phyloP scores from a whole-genome alignment of 2,329 filamentous ascomycete genomes.

The Fusarium citri region DNA sequence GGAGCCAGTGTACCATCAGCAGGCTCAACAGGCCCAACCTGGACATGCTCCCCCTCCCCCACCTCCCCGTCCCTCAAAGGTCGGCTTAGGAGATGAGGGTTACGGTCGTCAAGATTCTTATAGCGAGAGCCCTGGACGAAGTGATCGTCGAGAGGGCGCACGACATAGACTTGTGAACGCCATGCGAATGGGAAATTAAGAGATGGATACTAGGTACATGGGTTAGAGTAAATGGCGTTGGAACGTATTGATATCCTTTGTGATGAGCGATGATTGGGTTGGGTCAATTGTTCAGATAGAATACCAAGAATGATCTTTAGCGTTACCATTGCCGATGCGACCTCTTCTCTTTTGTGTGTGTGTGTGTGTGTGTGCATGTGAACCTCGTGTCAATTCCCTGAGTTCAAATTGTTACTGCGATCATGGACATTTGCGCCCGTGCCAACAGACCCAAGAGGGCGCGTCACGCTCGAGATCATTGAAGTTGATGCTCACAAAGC shows the following conservation, averaged over 20 bases:
- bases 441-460: background rate
- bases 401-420: background rate
- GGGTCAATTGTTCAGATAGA: slow-evolving; percentile 34
- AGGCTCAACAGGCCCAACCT: slow-evolving; percentile 26
- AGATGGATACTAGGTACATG: slow-evolving; percentile 7
- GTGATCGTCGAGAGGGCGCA: slow-evolving; percentile 47
- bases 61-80: slow-evolving; percentile 54
- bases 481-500: no score
- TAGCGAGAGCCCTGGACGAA: slow-evolving; percentile 39
- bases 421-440: background rate
- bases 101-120: slow-evolving; percentile 46
- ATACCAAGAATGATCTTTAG: slow-evolving; percentile 6
- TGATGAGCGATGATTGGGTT: slow-evolving; percentile 28
- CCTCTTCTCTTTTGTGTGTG: background rate
- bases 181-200: slow-evolving; percentile 48
- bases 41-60: slow-evolving; percentile 51
- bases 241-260: slow-evolving; percentile 36
- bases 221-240: slow-evolving; percentile 29
- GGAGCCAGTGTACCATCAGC: slow-evolving; percentile 46
- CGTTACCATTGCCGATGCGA: background rate
- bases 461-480: background rate
- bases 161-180: slow-evolving; percentile 50
- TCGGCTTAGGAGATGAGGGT: slow-evolving; percentile 52
- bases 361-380: no score
- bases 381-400: background rate